Conservation (phyloP, 192 early-diverging fungal species). For the Rhizophagus prolifer region DNA sequence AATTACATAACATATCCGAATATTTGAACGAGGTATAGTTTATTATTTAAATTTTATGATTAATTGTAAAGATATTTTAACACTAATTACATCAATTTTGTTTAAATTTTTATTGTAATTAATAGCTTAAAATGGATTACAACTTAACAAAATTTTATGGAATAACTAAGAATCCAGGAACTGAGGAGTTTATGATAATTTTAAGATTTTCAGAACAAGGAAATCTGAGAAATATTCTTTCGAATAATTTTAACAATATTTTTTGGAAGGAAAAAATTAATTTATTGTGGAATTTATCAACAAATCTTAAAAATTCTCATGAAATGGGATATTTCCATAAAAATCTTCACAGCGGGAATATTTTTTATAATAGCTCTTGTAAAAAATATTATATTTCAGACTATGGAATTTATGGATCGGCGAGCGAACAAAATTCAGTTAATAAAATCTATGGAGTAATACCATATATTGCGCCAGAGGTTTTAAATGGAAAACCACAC, state of each 20-base stretch:
- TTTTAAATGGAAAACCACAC: constrained; percentile 31
- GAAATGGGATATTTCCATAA: background rate
- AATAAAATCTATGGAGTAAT: constrained; percentile 39
- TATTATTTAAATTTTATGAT: too few relatives aligned
- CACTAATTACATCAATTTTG: too few relatives aligned
- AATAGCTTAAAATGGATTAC: too few relatives aligned
- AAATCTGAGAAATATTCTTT: background rate
- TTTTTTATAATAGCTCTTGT: too few relatives aligned
- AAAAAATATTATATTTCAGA: constrained; percentile 31
- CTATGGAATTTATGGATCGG: constrained; percentile 36
- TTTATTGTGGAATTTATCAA: background rate
- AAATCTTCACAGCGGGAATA: background rate
- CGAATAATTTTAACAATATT: background rate
- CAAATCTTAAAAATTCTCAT: background rate
- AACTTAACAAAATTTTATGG: background rate
- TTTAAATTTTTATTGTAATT: too few relatives aligned
- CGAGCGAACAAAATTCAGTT: constrained; percentile 31
- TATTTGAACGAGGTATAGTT: too few relatives aligned
- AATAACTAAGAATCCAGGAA: background rate
- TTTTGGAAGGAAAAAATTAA: background rate
- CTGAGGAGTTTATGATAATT: background rate
- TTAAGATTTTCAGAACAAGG: background rate
- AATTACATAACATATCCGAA: too few relatives aligned
- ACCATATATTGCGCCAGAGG: constrained; percentile 40
- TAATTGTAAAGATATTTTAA: too few relatives aligned